Base-by-base conservation (phyloP, 768 basidiomycete species). In the Mycena rosella region DNA sequence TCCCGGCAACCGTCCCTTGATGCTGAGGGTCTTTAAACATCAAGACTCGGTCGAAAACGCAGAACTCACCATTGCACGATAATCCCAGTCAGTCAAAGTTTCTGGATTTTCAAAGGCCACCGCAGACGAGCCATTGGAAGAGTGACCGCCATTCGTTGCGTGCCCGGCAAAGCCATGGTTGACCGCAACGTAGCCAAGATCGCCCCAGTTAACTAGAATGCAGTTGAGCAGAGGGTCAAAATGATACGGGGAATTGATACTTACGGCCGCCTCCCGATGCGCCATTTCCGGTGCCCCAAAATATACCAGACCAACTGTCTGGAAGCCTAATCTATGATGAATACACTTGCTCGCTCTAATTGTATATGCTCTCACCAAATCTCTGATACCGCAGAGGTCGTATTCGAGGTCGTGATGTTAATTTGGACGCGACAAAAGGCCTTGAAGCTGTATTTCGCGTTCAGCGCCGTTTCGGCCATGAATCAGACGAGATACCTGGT, bases 341-440 rank as follows among this genome's bases (percentile, higher is more conserved):
- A 44, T 13, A 20, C 14, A 22, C 22, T 24, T n/a, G 13, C 2
- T 6, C 11, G 47, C 47, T 13, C 14, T 5, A 48, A 20, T 27
- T 48, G 3, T 2, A 26, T 2, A 17, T 3, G 15, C 47, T 7
- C 47, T 48, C 13, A 24, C 47, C 47, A 48, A 13, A 48, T 48
- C 26, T 48, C 47, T 11, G 47, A 48, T 20, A 48, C 47, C 26
- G 47, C 47, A 24, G 47, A 48, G 13, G 47, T 26, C 11, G 22
- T 26, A 14, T 8, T 48, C 47, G 47, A 48, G 47, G 47, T 48
- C 24, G 47, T 48, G 22, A 48, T 48, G 47, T 48, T 48, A 24
- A 48, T 48, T 48, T 48, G 47, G 47, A 48, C 47, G 22, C 47
- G 47, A 27, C 47, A 48, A 27, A 48, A 48, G 11, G 47, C 47